A percentile compares a stretch with the other conserved stretches of the same genome.
These are phyloP conservation scores for Polyporus arcularius DNA, from an alignment of 768 basidiomycete species.

Conservation along the genomic window DNA sequence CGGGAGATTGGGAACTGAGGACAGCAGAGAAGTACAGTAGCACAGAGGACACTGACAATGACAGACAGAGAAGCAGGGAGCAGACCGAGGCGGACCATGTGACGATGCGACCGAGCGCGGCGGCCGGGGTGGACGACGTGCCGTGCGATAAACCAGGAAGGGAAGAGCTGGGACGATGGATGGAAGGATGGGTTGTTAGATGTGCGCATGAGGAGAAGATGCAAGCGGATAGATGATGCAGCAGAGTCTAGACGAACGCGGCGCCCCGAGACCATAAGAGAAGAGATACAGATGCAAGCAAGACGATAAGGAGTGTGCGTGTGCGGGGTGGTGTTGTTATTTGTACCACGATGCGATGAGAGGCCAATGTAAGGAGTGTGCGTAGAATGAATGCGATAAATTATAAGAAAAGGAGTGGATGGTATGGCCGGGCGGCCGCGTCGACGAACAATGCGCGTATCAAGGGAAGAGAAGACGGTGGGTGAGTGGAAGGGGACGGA, in stretches of 20 bases:
- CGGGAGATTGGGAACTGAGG: neutral
- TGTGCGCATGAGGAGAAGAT: neutral
- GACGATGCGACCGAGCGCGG: neutral
- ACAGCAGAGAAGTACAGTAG: neutral
- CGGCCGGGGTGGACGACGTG: neutral
- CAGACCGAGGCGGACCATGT: neutral
- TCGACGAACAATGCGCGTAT: neutral
- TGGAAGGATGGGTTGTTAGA: neutral
- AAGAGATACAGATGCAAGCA: neutral
- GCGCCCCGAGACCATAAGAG: neutral
- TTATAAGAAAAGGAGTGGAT: neutral
- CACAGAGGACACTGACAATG: neutral
- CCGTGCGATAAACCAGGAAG: neutral
- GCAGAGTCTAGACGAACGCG: neutral
- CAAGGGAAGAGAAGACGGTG: neutral
- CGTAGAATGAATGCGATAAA: neutral
- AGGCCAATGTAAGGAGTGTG: neutral
- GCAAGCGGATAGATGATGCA: neutral
- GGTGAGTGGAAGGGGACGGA: neutral
- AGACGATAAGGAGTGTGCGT: neutral
- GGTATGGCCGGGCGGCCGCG: neutral
- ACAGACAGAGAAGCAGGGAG: neutral
- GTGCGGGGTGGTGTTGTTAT: neutral
- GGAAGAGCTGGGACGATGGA: neutral
- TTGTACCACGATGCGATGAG: neutral